Base-by-base conservation (phyloP, 768 basidiomycete species). In the Pleurotus tuoliensis region DNA sequence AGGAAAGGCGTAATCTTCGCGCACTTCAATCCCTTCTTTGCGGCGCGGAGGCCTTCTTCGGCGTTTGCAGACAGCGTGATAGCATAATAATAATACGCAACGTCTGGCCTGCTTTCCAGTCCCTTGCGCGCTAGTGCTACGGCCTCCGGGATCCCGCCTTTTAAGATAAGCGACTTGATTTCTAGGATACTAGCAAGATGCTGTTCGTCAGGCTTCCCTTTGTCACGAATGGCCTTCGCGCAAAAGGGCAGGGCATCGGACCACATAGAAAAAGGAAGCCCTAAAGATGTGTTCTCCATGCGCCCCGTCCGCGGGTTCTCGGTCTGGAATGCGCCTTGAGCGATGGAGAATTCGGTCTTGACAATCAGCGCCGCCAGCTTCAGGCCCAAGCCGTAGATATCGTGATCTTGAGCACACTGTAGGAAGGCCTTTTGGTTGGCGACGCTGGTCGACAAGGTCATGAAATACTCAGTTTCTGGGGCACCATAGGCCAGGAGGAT, bases 1-100 rank as follows among this genome's bases (percentile, higher is more conserved):
- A 88, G 66, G 58, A 86, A 88, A 2, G 80, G 76, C 12, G 83
- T 78, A 12, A 73, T 76, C 13, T 72, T 64, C 57, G 75, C 76
- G 70, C 82, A 80, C 63, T 82, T 85, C 61, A 87, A 59, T 1
- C 86, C 86, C 63, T 87, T 82, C 73, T 87, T 87, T 58, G 83
- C 80, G 0, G 77, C 82, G 6, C 82, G 77, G 22, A 88, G 71
- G 1, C 82, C 85, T n/a, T 75, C 72, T 5, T 74, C 71, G 40
- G 70, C 64, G 58, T 86, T 74, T 1, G 74, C 67, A 0, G 76
- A 74, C 24, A 87, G 71, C 0, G 81, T 77, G 57, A 85, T 73
- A 16, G 79, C 81, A 58, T 88, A 86, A 58, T 86, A 83, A 65
- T 80, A 86, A 65, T 87, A 88, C 3, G 81, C 82, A 22, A 81